Percentiles rank a stretch among this genome's conserved stretches.
These are phyloP conservation scores for Chimonanthus salicifolius DNA, from an alignment of 164 flowering plant species.

Conservation along the genomic window DNA sequence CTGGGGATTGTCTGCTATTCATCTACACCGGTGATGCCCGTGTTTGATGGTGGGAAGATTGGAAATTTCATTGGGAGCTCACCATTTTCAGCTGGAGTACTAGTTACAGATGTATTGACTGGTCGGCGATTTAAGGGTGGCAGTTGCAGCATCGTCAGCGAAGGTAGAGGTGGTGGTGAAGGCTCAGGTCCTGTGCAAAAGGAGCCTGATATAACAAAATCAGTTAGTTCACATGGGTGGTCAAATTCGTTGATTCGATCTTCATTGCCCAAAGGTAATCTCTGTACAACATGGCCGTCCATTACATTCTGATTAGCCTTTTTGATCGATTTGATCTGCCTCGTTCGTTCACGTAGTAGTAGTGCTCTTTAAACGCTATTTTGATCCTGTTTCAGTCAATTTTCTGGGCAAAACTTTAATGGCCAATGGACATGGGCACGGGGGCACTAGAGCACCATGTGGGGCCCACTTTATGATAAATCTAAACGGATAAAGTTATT, in stretches of 20 bases:
- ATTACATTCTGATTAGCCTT: not conserved
- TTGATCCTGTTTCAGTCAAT: too few species aligned
- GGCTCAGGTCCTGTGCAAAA: conserved; percentile 22
- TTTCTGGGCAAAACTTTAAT: too few species aligned
- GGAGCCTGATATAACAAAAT: conserved; percentile 73
- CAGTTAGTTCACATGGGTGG: conserved; percentile 86
- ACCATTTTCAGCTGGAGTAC: conserved; percentile 62
- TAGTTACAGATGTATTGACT: conserved; percentile 36
- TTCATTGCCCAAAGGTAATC: conserved; percentile 26
- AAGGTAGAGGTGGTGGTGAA: conserved; percentile 12
- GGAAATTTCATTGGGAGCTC: conserved; percentile 42
- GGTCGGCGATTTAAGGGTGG: conserved; percentile 23
- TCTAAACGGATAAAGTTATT: too few species aligned
- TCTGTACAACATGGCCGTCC: not conserved
- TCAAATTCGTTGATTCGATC: conserved; percentile 42
- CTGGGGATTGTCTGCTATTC: conserved; percentile 66
- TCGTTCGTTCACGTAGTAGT: too few species aligned
- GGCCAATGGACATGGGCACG: too few species aligned
- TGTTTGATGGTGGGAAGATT: conserved; percentile 42
- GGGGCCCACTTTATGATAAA: too few species aligned
- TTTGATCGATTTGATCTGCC: not conserved
- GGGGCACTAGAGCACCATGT: too few species aligned
- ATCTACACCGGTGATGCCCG: conserved; percentile 34
- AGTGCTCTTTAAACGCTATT: too few species aligned
- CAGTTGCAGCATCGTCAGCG: not conserved